A percentile compares a stretch with the other conserved stretches of the same genome.
Evolutionary conservation across 352 stramenopile genomes (phyloP).

Genomic region (Pythium periplocum): DNA sequence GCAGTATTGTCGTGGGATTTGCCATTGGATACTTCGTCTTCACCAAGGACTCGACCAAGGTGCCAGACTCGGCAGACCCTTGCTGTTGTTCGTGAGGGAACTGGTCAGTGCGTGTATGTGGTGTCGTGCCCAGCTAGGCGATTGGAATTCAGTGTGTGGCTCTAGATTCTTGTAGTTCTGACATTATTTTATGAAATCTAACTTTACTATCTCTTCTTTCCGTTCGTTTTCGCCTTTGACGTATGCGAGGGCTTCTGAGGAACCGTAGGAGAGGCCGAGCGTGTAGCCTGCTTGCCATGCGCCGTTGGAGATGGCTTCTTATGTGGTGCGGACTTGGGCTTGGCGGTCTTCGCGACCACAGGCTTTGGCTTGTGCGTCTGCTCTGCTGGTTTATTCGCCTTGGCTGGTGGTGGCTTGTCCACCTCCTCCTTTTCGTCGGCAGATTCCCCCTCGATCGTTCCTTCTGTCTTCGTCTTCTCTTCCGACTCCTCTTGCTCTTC

Average conservation of each 20-base stretch:
- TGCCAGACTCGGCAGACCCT: constrained; percentile 60
- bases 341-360: not conserved
- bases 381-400: not conserved
- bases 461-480: not conserved
- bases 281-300: not conserved
- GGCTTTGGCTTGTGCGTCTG: not conserved
- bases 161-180: too few relatives aligned
- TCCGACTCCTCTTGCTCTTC: not conserved
- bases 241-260: too few relatives aligned
- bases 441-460: not conserved
- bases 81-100: constrained; percentile 31
- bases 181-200: too few relatives aligned
- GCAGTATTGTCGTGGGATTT: constrained; percentile 59
- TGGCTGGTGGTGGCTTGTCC: not conserved
- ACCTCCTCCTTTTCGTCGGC: not conserved
- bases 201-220: too few relatives aligned
- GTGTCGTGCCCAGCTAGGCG: too few relatives aligned
- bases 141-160: too few relatives aligned
- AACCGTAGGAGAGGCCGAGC: too few relatives aligned
- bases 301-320: not conserved
- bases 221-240: too few relatives aligned
- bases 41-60: constrained; percentile 60
- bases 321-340: too few relatives aligned
- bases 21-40: constrained; percentile 64
- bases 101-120: too few relatives aligned